Conservation (phyloP, 768 basidiomycete genomes). For the Solioccasus polychromus region DNA sequence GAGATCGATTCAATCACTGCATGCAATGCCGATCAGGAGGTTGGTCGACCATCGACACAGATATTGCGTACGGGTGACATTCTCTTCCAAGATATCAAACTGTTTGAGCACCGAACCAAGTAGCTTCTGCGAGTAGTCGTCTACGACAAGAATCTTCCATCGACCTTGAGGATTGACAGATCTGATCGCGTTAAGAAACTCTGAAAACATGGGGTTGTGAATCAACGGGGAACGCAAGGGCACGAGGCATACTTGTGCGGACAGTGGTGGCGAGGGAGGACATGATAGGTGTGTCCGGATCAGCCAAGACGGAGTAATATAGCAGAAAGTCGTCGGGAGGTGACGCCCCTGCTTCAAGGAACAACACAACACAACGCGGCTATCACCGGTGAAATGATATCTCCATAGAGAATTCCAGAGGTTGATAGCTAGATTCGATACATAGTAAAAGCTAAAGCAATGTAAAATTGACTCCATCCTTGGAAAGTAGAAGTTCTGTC, state of each 20-base stretch:
- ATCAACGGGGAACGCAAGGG: not conserved
- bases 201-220: conserved; percentile 38
- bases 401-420: not conserved
- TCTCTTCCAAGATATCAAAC: conserved; percentile 93
- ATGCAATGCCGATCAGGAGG: conserved; percentile 8
- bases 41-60: not conserved
- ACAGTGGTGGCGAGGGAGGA: conserved; percentile 48
- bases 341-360: not conserved
- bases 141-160: conserved; percentile 99
- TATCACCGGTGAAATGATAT: too few relatives aligned
- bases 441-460: conserved; percentile 9
- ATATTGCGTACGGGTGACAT: conserved; percentile 80
- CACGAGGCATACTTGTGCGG: conserved; percentile 40
- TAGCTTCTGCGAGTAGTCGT: conserved; percentile 85
- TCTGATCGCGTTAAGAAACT: conserved; percentile 84
- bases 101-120: conserved; percentile 85
- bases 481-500: conserved; percentile 13
- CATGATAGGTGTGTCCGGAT: conserved; percentile 13
- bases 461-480: conserved; percentile 7
- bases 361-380: conserved; percentile 9
- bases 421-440: conserved; percentile 2
- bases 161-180: conserved; percentile 80
- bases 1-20: conserved; percentile 92
- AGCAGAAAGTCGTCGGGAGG: not conserved
- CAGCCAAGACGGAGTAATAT: not conserved